A percentile compares a stretch with the other conserved stretches of the same genome.
phyloP scores from a whole-genome alignment of 805 yeast genomes.

The Scheffersomyces lignosus region DNA sequence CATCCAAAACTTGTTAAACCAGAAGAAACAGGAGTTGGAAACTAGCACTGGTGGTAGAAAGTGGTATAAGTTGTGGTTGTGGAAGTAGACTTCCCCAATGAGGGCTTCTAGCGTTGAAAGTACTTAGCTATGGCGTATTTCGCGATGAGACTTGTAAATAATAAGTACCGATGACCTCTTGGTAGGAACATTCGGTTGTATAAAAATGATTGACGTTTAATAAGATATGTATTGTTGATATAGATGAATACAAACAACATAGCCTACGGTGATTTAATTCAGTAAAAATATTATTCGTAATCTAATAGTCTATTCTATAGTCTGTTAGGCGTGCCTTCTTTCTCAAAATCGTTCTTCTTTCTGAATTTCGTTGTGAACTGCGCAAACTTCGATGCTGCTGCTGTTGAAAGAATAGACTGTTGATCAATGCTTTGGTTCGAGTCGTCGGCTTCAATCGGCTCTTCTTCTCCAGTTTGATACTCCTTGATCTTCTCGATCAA shows the following conservation, averaged over 20 bases:
- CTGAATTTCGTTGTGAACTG: constrained; percentile 15
- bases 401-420: constrained; percentile 22
- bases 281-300: neutral
- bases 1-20: constrained; percentile 31
- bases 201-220: too few species aligned
- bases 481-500: constrained; percentile 55
- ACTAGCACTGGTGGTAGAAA: constrained; percentile 4
- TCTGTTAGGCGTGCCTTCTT: too few species aligned
- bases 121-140: too few species aligned
- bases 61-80: constrained; percentile 14
- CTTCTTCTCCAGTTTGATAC: constrained; percentile 16
- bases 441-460: constrained; percentile 9
- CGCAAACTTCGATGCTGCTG: constrained; percentile 17
- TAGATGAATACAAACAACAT: too few species aligned
- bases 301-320: neutral
- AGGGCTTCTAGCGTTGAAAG: too few species aligned
- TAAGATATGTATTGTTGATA: too few species aligned
- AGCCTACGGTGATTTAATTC: too few species aligned
- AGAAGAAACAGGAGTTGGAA: constrained; percentile 20
- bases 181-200: too few species aligned
- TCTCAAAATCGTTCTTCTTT: constrained; percentile 5
- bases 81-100: neutral
- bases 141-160: too few species aligned
- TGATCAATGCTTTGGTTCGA: constrained; percentile 15
- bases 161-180: too few species aligned